These are phyloP conservation scores for Tetracladium maxilliforme DNA, from an alignment of 2,329 filamentous ascomycete species.

Conservation along the genomic window DNA sequence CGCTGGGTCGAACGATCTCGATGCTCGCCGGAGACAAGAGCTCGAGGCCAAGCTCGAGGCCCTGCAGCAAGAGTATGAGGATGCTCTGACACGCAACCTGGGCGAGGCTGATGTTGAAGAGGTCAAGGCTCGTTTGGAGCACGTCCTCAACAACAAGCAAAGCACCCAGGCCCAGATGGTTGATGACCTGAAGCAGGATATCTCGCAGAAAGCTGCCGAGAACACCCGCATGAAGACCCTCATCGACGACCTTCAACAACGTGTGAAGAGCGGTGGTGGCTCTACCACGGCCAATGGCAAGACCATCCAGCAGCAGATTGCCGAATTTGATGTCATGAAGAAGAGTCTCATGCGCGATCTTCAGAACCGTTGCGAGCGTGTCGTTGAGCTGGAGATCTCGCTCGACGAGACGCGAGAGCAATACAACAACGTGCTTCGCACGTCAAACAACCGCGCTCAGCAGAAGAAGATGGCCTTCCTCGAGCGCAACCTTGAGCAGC, in stretches of 20 bases:
- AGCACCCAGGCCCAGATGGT: slow-evolving; percentile 59
- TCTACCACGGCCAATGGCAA: slow-evolving; percentile 61
- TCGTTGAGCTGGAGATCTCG: slow-evolving; percentile 95
- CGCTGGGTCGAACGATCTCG: slow-evolving; percentile 44
- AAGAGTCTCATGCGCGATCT: slow-evolving; percentile 98
- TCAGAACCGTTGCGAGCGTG: slow-evolving; percentile 94
- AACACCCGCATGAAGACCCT: slow-evolving; percentile 67
- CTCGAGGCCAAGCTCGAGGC: slow-evolving; percentile 62
- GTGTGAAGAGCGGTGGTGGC: slow-evolving; percentile 48
- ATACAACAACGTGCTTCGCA: slow-evolving; percentile 95
- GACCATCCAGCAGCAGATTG: slow-evolving; percentile 93
- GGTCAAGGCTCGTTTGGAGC: slow-evolving; percentile 64
- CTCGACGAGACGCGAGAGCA: slow-evolving; percentile 95
- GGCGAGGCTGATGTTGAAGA: slow-evolving; percentile 68
- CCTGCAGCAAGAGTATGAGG: slow-evolving; percentile 73
- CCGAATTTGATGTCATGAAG: slow-evolving; percentile 99
- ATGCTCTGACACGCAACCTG: slow-evolving; percentile 66
- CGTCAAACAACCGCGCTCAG: slow-evolving; percentile 94
- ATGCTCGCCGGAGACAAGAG: slow-evolving; percentile 56
- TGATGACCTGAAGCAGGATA: slow-evolving; percentile 62
- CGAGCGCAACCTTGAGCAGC: slow-evolving; percentile 92
- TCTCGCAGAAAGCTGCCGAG: slow-evolving; percentile 66
- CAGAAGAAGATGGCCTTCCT: slow-evolving; percentile 99
- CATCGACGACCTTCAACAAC: slow-evolving; percentile 65
- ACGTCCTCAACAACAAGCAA: slow-evolving; percentile 62